Base-by-base conservation (phyloP, 2,329 filamentous ascomycete genomes). In the Allantophomopsis cytisporea region DNA sequence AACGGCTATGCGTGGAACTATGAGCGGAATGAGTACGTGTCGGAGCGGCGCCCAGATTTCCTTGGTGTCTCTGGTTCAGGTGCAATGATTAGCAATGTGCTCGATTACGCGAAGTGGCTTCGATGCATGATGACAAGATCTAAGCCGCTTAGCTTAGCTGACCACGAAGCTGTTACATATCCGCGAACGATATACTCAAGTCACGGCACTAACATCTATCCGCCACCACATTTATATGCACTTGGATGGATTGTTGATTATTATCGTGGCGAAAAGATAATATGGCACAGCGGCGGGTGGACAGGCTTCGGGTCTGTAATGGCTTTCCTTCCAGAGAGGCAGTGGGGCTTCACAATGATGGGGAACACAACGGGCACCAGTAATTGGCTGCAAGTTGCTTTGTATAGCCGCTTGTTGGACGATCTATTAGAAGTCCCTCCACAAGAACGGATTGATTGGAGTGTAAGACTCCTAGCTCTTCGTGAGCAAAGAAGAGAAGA, bases 91-190 rank as follows among this genome's bases (percentile, higher is more conserved):
- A 66, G 63, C 16, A 68, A 60, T 36, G 66, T 66, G 1, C 39
- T 57, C 7, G 70, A 74, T 52, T 73, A 69, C 47, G 50, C 60
- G 2, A 64, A 62, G 46, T 77, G 71, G 71, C 46, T 73, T 2
- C 54, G 57, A 20, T 65, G 63, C 15, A 54, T 73, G 16, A 52
- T 76, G 16, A 49, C 59, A 13, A 50, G 47, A 28, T 51, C 54
- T 2, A 53, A 50, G 11, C 59, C 61, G 2, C 45, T 68, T 20
- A 53, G 58, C 5, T 40, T 37, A 40, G 45, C 47, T 12, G 56
- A 51, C 3, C 55, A 61, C 41, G 42, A 44, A 21, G 55, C 56
- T n/a, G 42, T 65, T 16, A 53, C 50, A 41, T 54, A 45, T 28
- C 57, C 56, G 30, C 53, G 57, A 37, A 58, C 50, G 14, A 50